Evolutionary conservation across 257 asterid genomes (phyloP), one percentile per base, ranked within the genome.

Genomic region (Jacaranda mimosifolia): DNA sequence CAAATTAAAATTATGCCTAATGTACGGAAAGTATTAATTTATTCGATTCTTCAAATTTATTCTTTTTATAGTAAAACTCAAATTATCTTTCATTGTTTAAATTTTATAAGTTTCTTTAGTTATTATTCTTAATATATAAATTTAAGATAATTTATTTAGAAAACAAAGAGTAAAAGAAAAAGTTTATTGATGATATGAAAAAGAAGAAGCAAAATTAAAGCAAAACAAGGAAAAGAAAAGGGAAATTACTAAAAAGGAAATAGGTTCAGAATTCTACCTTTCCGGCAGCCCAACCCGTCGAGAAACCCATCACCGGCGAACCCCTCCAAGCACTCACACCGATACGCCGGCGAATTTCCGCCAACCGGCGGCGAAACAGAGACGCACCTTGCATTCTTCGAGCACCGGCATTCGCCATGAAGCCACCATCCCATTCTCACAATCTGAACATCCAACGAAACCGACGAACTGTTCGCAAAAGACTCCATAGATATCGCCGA

Each of bases 391-490:
- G 95, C 89, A 66, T 91, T 70, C 8, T 79, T 40, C 42, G 95
- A 85, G 72, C 98, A 93, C 9, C 63, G 76, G 57, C 98, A 91
- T 0, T 74, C 42, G 36, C 97, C 98, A 14, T 7, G 73, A 14
- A 91, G 75, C 98, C 98, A 93, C 98, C 98, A 94, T 0, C 90
- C 97, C 73, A 94, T 43, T 42, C 90, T 85, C 57, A 90, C 82
- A 21, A 89, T 42, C 78, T 90, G 91, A 38, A 94, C 88, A 35
- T 86, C 88, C 63, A 94, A 76, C 15, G 98, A 93, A 3, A 93
- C 86, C 55, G 96, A 79, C 13, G 94, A 77, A 6, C 82, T 80
- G 58, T 89, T 85, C 51, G 42, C 74, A 0, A 55, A 53, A 3
- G 86, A 64, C 63, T 78, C 89, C 72, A 86, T 82, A 14, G 97